These are phyloP conservation scores for Astragalus membranaceus DNA, from an alignment of 306 rosid species.

Conservation along the genomic window DNA sequence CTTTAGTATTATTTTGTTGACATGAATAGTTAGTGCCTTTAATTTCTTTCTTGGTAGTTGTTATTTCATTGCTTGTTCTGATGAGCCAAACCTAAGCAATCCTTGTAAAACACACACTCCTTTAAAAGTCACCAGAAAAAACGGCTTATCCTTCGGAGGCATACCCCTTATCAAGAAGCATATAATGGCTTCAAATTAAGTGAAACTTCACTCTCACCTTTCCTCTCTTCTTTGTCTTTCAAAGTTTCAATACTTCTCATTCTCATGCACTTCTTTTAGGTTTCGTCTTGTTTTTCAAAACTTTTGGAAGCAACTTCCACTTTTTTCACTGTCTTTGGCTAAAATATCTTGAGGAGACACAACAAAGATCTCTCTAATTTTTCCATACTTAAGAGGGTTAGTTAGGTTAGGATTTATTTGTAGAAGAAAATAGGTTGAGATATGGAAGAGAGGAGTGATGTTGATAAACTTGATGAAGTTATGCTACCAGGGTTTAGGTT, in stretches of 20 bases:
- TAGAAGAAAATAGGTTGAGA: slow-evolving; percentile 11
- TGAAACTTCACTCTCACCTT: slow-evolving; percentile 31
- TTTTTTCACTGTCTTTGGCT: neutral
- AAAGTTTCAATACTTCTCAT: neutral
- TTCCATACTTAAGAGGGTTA: neutral
- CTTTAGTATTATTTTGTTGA: slow-evolving; percentile 13
- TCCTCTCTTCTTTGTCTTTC: slow-evolving; percentile 18
- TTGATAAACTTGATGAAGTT: slow-evolving; percentile 65
- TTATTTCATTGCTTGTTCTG: slow-evolving; percentile 25
- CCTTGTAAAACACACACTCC: slow-evolving; percentile 41
- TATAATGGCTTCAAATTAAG: slow-evolving; percentile 61
- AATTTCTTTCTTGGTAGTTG: slow-evolving; percentile 42
- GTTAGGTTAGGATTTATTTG: neutral
- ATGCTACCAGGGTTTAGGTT: slow-evolving; percentile 91
- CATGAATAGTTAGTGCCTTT: slow-evolving; percentile 26
- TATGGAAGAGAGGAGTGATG: slow-evolving; percentile 33
- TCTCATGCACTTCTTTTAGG: slow-evolving; percentile 17
- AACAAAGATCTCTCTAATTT: neutral
- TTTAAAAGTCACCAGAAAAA: slow-evolving; percentile 75
- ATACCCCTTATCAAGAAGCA: slow-evolving; percentile 75
- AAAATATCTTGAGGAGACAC: neutral
- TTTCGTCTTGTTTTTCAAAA: slow-evolving; percentile 2
- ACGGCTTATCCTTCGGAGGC: slow-evolving; percentile 94
- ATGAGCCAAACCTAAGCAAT: slow-evolving; percentile 20
- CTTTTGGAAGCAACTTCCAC: slow-evolving; percentile 9